Percentiles rank a stretch among this genome's conserved stretches.
Conservation (phyloP, 345 rosid genomes). For the Citropsis articulata region DNA sequence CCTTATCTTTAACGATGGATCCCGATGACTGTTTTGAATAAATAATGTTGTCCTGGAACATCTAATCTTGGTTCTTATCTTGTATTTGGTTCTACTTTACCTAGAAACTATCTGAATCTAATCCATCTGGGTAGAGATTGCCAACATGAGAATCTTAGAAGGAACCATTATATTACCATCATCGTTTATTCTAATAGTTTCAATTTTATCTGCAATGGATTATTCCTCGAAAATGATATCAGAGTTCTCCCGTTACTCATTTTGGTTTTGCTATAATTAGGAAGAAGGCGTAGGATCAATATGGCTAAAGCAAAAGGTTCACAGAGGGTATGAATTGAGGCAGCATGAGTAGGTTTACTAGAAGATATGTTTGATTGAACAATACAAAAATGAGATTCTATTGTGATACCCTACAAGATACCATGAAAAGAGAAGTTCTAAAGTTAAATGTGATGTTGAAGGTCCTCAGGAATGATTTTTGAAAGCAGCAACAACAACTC, state of each 20-base stretch:
- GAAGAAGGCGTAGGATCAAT: no score
- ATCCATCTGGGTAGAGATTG: neutral
- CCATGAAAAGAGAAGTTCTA: neutral
- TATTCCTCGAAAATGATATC: neutral
- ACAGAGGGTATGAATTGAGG: neutral
- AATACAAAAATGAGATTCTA: neutral
- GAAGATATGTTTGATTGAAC: neutral
- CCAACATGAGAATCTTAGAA: neutral
- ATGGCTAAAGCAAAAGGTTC: neutral
- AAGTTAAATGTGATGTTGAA: conserved; percentile 6
- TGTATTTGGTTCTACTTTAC: neutral
- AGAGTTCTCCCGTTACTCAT: neutral
- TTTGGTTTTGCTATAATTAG: neutral
- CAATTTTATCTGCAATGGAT: no score
- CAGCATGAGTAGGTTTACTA: neutral
- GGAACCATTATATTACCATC: neutral
- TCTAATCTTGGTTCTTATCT: neutral
- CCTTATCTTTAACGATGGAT: neutral
- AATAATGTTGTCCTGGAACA: neutral
- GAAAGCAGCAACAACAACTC: conserved; percentile 23
- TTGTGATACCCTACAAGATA: neutral
- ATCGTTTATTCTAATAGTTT: no score
- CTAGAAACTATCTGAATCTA: no score
- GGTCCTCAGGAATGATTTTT: conserved; percentile 3
- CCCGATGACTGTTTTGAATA: neutral